Evolutionary conservation across 1,284 basidiomycete species (phyloP).

Genomic region (Schizophyllum amplum): DNA sequence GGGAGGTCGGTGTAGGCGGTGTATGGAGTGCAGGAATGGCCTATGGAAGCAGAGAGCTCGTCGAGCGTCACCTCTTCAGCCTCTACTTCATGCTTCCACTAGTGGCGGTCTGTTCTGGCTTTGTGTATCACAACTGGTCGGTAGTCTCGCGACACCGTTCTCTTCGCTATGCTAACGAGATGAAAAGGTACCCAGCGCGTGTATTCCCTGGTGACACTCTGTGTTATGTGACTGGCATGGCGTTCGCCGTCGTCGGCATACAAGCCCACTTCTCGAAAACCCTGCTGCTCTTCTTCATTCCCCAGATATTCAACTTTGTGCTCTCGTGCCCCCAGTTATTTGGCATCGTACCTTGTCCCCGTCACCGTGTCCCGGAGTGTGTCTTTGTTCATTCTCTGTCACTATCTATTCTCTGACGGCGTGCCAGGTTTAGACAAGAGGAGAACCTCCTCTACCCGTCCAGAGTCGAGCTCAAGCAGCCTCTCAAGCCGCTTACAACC

Average conservation of each 20-base stretch:
- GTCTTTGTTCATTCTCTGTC: constrained; percentile 15
- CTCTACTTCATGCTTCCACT: constrained; percentile 96
- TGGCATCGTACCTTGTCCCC: constrained; percentile 86
- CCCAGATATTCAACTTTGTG: constrained; percentile 97
- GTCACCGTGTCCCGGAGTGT: constrained; percentile 88
- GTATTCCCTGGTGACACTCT: constrained; percentile 97
- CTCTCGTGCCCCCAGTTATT: constrained; percentile 95
- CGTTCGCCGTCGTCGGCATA: constrained; percentile 92
- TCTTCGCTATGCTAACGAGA: too few relatives aligned
- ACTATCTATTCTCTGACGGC: constrained; percentile 3
- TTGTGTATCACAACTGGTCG: constrained; percentile 92
- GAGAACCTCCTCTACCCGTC: constrained; percentile 75
- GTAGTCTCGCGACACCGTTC: constrained; percentile 19
- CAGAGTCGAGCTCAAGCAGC: constrained; percentile 33
- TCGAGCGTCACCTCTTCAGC: constrained; percentile 90
- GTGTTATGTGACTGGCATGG: constrained; percentile 97
- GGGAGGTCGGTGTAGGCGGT: constrained; percentile 65
- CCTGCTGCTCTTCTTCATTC: constrained; percentile 91
- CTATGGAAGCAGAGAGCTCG: constrained; percentile 79
- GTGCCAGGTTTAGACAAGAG: constrained; percentile 57
- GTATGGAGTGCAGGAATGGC: constrained; percentile 78
- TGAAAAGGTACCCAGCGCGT: constrained; percentile 83
- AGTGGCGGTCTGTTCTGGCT: constrained; percentile 81
- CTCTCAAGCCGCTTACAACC: constrained; percentile 45
- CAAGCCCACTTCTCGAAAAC: constrained; percentile 98